Conservation (phyloP, 106 monocot species). For the Dendrobium huoshanense region DNA sequence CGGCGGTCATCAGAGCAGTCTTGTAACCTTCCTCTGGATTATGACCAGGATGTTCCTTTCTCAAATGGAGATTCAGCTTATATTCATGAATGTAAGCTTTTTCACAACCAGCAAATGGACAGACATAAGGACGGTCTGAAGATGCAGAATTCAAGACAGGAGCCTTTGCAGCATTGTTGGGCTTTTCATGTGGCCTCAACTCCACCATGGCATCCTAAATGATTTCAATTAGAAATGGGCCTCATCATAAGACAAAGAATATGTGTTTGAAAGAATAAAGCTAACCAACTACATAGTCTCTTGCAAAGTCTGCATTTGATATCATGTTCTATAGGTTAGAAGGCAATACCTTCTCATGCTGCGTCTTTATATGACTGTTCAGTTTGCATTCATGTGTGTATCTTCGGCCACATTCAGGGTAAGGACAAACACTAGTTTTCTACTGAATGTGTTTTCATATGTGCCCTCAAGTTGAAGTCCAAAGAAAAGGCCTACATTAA, state of each 20-base stretch:
- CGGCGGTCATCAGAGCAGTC: background rate
- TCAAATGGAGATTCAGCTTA: constrained; percentile 66
- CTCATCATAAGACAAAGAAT: too few species aligned
- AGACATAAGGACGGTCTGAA: constrained; percentile 53
- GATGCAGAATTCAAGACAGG: constrained; percentile 20
- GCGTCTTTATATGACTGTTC: constrained; percentile 65
- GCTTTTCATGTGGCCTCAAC: background rate
- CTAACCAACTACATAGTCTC: too few species aligned
- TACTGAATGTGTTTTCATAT: constrained; percentile 77
- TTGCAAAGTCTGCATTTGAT: background rate
- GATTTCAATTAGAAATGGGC: background rate
- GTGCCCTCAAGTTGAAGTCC: constrained; percentile 85
- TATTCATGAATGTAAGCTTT: constrained; percentile 70
- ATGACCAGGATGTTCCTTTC: constrained; percentile 45
- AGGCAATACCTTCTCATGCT: constrained; percentile 74
- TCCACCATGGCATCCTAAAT: background rate
- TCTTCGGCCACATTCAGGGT: constrained; percentile 74
- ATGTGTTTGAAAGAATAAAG: too few species aligned
- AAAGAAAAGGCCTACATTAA: constrained; percentile 81
- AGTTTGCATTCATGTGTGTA: constrained; percentile 84
- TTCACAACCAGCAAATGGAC: constrained; percentile 54
- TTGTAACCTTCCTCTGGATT: constrained; percentile 21
- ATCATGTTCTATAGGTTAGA: background rate
- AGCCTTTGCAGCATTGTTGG: constrained; percentile 10
- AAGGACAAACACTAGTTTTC: constrained; percentile 86